Conservation (phyloP, 2,329 filamentous ascomycete genomes). For the Leptoxyphium fumago region DNA sequence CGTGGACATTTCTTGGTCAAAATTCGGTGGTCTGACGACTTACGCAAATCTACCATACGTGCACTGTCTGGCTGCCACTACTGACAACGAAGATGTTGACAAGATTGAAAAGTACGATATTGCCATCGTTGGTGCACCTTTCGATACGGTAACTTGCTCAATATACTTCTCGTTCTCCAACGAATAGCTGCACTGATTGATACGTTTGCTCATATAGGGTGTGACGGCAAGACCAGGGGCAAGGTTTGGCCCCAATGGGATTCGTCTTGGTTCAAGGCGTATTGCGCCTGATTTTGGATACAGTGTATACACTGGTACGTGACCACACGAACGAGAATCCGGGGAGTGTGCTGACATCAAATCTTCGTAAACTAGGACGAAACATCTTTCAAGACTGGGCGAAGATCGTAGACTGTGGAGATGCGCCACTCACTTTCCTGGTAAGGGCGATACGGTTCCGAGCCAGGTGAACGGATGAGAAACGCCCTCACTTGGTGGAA, state of each 20-base stretch:
- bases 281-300: slow-evolving; percentile 29
- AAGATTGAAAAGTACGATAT: slow-evolving; percentile 33
- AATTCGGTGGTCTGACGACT: slow-evolving; percentile 30
- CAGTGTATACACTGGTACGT: slow-evolving; percentile 34
- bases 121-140: slow-evolving; percentile 34
- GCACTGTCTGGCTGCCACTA: slow-evolving; percentile 25
- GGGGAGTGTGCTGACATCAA: too few relatives aligned
- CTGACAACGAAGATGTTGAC: slow-evolving; percentile 6
- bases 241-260: slow-evolving; percentile 38
- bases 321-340: too few relatives aligned
- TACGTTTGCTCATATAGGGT: slow-evolving; percentile 15
- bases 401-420: slow-evolving; percentile 40
- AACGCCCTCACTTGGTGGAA: neutral
- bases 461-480: neutral
- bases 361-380: neutral
- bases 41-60: slow-evolving; percentile 36
- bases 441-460: slow-evolving; percentile 2
- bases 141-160: slow-evolving; percentile 28
- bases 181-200: neutral
- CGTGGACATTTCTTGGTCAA: slow-evolving; percentile 10
- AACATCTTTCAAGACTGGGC: slow-evolving; percentile 29
- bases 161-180: neutral
- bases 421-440: slow-evolving; percentile 32
- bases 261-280: slow-evolving; percentile 35
- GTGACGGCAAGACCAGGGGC: slow-evolving; percentile 39